phyloP scores from a whole-genome alignment of 495 filamentous ascomycete genomes.

The Hypoxylon rickii region DNA sequence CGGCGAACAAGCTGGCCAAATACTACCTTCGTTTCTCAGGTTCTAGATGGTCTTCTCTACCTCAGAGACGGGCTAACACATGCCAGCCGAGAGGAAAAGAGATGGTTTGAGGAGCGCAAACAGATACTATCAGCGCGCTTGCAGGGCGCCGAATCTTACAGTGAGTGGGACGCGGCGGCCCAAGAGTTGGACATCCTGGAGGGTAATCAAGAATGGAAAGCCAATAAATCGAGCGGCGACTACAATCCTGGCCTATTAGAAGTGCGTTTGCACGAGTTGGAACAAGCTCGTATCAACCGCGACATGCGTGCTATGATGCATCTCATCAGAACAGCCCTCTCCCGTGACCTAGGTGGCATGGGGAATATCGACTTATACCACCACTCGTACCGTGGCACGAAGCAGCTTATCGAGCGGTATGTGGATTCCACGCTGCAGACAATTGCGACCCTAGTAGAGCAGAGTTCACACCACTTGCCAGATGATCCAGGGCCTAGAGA shows the following conservation, averaged over 20 bases:
- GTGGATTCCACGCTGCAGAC: conserved; percentile 77
- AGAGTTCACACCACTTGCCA: conserved; percentile 55
- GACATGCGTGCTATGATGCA: conserved; percentile 77
- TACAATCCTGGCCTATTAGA: conserved; percentile 73
- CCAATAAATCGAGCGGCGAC: conserved; percentile 53
- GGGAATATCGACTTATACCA: conserved; percentile 80
- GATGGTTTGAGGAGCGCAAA: conserved; percentile 60
- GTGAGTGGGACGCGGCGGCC: conserved; percentile 71
- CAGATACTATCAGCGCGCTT: conserved; percentile 66
- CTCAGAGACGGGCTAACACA: conserved; percentile 57
- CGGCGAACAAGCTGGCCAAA: not conserved
- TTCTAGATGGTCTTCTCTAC: conserved; percentile 32
- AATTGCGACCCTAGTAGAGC: conserved; percentile 69
- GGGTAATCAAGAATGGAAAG: conserved; percentile 83
- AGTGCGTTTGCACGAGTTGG: conserved; percentile 69
- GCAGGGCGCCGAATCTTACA: conserved; percentile 63
- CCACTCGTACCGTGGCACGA: conserved; percentile 85
- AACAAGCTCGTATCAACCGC: conserved; percentile 72
- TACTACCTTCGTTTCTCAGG: conserved; percentile 14
- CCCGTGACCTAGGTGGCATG: conserved; percentile 84
- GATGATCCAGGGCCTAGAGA: conserved; percentile 64
- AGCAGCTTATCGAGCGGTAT: conserved; percentile 82
- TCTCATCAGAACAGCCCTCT: conserved; percentile 78
- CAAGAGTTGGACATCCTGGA: conserved; percentile 80
- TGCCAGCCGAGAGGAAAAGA: conserved; percentile 56